Conservation (phyloP, 163 green algal species). For the Prototheca stagnorum region DNA sequence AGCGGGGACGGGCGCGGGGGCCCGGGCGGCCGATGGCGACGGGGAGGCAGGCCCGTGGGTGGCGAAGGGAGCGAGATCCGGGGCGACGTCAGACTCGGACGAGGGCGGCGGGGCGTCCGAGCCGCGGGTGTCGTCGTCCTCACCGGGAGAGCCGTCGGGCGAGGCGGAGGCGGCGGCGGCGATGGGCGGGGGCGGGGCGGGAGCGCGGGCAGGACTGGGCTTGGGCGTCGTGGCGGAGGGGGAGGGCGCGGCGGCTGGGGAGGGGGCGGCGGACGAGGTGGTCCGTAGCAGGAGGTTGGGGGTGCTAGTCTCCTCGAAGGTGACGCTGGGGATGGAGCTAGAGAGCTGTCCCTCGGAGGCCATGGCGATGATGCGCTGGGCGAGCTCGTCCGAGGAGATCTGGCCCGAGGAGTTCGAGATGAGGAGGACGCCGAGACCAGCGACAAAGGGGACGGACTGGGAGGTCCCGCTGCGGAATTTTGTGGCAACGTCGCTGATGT, state of each 20-base stretch:
- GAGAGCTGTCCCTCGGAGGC: constrained; percentile 2
- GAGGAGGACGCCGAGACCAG: too few species aligned
- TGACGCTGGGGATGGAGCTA: background rate
- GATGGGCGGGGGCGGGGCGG: background rate
- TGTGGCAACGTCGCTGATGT: constrained; percentile 13
- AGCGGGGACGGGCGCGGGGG: too few species aligned
- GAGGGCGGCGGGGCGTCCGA: too few species aligned
- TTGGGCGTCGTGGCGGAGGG: background rate
- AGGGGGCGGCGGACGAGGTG: background rate
- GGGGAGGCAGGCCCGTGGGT: too few species aligned
- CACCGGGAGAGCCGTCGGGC: too few species aligned
- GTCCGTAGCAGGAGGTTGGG: constrained; percentile 8
- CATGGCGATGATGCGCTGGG: background rate
- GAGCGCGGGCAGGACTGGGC: background rate
- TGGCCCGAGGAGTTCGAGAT: too few species aligned
- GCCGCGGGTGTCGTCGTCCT: too few species aligned
- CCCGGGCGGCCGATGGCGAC: too few species aligned
- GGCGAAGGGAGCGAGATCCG: too few species aligned
- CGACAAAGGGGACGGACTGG: constrained; percentile 42
- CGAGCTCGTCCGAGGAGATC: constrained; percentile 1
- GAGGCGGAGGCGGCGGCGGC: too few species aligned
- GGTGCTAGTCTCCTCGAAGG: constrained; percentile 6
- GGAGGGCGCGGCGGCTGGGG: background rate
- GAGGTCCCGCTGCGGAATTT: constrained; percentile 21
- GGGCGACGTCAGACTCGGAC: too few species aligned